Evolutionary conservation across 805 yeast species (phyloP), one percentile per base, ranked within the genome.

Genomic region (Teunomyces panamensis): DNA sequence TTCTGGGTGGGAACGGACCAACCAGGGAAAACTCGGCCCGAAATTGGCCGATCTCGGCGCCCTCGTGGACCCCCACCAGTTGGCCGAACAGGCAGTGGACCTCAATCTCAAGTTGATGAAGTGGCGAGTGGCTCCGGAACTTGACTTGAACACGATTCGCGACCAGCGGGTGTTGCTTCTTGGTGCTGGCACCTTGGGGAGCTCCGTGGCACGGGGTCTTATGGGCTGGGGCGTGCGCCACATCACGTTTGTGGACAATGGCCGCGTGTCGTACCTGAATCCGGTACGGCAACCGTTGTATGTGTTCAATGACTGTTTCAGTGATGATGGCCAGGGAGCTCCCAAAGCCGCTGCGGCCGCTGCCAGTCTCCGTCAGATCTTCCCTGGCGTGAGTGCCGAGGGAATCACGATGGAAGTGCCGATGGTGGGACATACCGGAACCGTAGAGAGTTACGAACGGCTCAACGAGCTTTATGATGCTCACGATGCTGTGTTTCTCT

Each of bases 101-200:
- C 75, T 94, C 48, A 94, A 94, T 60, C 71, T 94, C 49, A 88
- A 89, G 67, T 71, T 94, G 39, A 94, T 94, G 99, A 89, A 90
- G 61, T 94, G 99, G 99, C 77, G 99, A 55, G 80, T 94, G 13
- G 89, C 88, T 0, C 98, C 99, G 0, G 77, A 81, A 7, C 62
- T 94, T 3, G 79, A 94, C 58, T 71, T 94, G 42, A 91, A 87
- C 5, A 60, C 68, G 2, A 71, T 94, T 17, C 78, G 80, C 53
- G 49, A 65, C 13, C 78, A 85, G 9, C 84, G 77, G 53, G 85
- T 91, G 33, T 66, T 94, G 37, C 69, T 94, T 11, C 74, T 94
- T n/a, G 99, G 99, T 0, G 87, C 98, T 0, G 99, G 99, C 5
- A 94, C 99, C 2, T 73, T 95, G 6, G 99, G 99, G 0, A 85